Conservation (phyloP, 2,329 filamentous ascomycete genomes). For the Colletotrichum sp. region DNA sequence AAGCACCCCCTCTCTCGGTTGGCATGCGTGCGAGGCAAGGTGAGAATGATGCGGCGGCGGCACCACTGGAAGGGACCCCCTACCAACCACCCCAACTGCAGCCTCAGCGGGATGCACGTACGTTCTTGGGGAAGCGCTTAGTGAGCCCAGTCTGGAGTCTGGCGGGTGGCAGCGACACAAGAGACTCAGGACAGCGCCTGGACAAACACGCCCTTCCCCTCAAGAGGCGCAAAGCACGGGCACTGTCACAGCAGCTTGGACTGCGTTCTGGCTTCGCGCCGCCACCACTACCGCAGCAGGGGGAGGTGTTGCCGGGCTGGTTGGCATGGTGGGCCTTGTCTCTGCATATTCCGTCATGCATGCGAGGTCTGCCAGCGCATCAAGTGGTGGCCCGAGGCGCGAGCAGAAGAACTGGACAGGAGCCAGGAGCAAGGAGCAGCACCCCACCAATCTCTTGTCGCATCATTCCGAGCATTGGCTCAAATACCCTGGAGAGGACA, state of each 20-base stretch:
- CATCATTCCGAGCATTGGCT: constrained; percentile 38
- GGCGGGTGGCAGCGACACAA: not conserved
- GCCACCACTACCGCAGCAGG: constrained; percentile 26
- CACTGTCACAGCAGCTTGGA: constrained; percentile 29
- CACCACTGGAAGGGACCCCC: not conserved
- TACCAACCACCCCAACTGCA: constrained; percentile 9
- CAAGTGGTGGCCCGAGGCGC: constrained; percentile 51
- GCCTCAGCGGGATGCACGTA: constrained; percentile 5
- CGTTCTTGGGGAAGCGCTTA: constrained; percentile 15
- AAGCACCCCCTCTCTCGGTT: constrained; percentile 3
- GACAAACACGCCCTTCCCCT: constrained; percentile 14
- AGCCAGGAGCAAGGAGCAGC: not conserved
- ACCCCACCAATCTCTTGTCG: constrained; percentile 36
- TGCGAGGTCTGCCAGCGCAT: constrained; percentile 53
- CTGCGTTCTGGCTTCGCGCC: constrained; percentile 23
- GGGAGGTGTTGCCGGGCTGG: constrained; percentile 40
- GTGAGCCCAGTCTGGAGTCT: constrained; percentile 7
- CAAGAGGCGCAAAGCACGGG: constrained; percentile 12
- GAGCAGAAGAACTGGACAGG: constrained; percentile 30
- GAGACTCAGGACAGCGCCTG: constrained; percentile 11
- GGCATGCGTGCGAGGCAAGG: not conserved
- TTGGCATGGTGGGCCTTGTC: constrained; percentile 50
- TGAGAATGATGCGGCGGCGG: not conserved
- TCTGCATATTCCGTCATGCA: constrained; percentile 66
- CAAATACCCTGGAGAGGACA: constrained; percentile 35